phyloP scores from a whole-genome alignment of 306 rosid genomes.

The Corylus avellana region DNA sequence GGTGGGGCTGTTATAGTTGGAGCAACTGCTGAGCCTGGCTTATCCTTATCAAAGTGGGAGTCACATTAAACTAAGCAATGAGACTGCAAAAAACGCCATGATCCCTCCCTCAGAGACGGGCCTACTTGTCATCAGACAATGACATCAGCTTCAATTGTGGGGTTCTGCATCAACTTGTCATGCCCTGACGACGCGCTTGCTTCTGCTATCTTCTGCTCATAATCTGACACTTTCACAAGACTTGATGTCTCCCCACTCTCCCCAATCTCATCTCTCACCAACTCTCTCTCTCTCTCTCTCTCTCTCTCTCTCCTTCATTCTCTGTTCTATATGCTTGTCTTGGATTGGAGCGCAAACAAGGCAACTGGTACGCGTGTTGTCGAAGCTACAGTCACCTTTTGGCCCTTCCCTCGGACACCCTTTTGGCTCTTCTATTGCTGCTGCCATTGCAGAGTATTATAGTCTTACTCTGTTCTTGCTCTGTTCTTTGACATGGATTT shows the following conservation, averaged over 20 bases:
- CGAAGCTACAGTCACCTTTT: not conserved
- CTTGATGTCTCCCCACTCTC: not conserved
- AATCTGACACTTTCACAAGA: constrained; percentile 7
- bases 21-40: too few relatives aligned
- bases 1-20: too few relatives aligned
- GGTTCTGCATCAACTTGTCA: not conserved
- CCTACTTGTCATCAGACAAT: not conserved
- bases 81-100: not conserved
- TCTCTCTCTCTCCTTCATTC: too few relatives aligned
- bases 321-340: not conserved
- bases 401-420: not conserved
- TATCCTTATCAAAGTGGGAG: too few relatives aligned
- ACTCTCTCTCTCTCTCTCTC: not conserved
- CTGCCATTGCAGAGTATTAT: not conserved
- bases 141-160: not conserved
- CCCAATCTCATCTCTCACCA: not conserved
- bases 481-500: not conserved
- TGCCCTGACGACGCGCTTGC: not conserved
- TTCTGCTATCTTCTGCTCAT: not conserved
- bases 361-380: not conserved
- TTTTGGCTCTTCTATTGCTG: not conserved
- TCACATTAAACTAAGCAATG: not conserved
- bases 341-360: not conserved
- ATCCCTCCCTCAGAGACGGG: not conserved
- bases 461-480: not conserved